These are phyloP conservation scores for Yarrowia sp. DNA, from an alignment of 805 yeast genomes.

Conservation along the genomic window DNA sequence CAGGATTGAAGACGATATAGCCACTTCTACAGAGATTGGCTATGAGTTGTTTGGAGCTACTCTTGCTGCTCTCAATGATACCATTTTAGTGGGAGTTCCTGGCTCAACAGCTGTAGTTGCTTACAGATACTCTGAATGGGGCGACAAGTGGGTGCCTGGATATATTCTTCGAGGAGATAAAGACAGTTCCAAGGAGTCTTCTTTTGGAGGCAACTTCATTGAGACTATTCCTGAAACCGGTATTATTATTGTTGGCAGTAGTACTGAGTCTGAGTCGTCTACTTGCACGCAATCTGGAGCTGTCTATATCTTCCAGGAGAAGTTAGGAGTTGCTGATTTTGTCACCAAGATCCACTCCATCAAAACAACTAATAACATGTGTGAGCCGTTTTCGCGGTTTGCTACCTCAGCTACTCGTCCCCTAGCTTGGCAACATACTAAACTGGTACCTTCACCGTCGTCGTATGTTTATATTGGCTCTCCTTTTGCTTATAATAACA, in stretches of 20 bases:
- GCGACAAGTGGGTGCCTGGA: background rate
- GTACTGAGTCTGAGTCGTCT: background rate
- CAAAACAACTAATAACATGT: background rate
- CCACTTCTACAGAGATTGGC: background rate
- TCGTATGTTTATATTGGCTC: background rate
- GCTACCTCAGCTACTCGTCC: slow-evolving; percentile 6
- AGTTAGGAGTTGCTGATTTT: background rate
- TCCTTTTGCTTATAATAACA: slow-evolving; percentile 17
- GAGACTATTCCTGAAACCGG: slow-evolving; percentile 1
- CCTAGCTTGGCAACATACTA: background rate
- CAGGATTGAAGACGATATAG: background rate
- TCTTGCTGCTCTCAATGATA: background rate
- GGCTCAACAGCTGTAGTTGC: slow-evolving; percentile 1
- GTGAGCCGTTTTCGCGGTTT: slow-evolving; percentile 11
- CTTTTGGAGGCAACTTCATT: slow-evolving; percentile 6
- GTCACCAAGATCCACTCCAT: background rate
- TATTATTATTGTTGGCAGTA: background rate
- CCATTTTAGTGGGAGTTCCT: slow-evolving; percentile 1
- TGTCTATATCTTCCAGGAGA: background rate
- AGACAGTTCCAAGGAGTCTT: background rate
- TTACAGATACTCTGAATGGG: slow-evolving; percentile 2
- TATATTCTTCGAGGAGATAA: background rate
- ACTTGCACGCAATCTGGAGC: slow-evolving; percentile 1
- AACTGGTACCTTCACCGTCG: background rate
- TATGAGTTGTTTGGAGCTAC: slow-evolving; percentile 3